phyloP scores from a whole-genome alignment of 2,329 filamentous ascomycete genomes.

The Cryphonectria naterciae region DNA sequence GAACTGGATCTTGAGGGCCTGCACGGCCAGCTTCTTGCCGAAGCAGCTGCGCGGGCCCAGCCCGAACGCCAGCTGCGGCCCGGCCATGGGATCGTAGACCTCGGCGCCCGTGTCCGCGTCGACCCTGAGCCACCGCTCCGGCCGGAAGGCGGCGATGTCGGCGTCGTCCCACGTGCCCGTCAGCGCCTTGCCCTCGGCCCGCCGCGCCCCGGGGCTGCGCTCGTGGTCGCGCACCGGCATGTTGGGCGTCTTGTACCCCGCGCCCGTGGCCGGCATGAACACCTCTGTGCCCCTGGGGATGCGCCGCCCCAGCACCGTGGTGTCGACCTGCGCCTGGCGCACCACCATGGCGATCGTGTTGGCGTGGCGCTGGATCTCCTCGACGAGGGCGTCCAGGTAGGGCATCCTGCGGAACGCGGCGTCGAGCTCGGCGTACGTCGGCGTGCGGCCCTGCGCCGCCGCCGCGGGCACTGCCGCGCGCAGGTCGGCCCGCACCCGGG shows the following conservation, averaged over 20 bases:
- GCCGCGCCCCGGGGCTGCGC: constrained; percentile 34
- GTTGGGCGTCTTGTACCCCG: constrained; percentile 37
- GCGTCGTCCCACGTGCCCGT: constrained; percentile 37
- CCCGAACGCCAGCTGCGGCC: constrained; percentile 43
- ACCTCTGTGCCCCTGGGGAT: constrained; percentile 46
- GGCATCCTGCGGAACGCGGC: constrained; percentile 33
- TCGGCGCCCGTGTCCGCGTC: constrained; percentile 6
- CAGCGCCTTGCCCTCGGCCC: constrained; percentile 31
- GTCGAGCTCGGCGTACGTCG: constrained; percentile 39
- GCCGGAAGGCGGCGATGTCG: constrained; percentile 39
- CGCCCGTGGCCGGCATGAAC: constrained; percentile 46
- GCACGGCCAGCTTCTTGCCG: constrained; percentile 42
- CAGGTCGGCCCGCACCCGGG: constrained; percentile 32
- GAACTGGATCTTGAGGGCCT: constrained; percentile 42
- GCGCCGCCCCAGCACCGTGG: constrained; percentile 39
- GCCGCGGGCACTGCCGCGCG: constrained; percentile 32
- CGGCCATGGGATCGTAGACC: constrained; percentile 41
- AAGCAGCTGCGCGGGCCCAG: constrained; percentile 44
- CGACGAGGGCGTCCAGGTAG: constrained; percentile 44
- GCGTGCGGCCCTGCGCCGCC: constrained; percentile 32
- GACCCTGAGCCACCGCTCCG: constrained; percentile 44
- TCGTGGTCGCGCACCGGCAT: constrained; percentile 36
- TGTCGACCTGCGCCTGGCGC: constrained; percentile 39
- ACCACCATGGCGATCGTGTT: constrained; percentile 37
- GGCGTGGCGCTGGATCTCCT: constrained; percentile 42